Evolutionary conservation across 225 moss, liverwort and hornwort genomes (phyloP), one percentile per base, ranked within the genome.

Genomic region (Bryoerythrophyllum caledonicum): DNA sequence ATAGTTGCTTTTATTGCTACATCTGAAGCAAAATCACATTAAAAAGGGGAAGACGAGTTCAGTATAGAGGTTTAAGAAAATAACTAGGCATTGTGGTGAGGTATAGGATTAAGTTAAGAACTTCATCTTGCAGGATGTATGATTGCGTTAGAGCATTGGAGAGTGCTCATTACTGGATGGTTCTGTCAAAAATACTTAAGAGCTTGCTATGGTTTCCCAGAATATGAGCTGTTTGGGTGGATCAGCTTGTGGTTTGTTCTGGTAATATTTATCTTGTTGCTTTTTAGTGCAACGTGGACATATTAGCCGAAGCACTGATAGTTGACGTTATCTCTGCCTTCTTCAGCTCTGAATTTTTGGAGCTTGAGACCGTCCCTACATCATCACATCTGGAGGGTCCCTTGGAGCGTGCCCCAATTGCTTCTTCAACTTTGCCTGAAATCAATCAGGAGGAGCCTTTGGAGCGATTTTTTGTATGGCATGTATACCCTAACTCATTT

Each of bases 291-390:
- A 9, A 23, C 20, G 23, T 28, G 56, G 34, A 56, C 28, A 35
- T 11, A 2, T 55, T 32, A 3, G 7, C 63, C 46, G 54, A 48
- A 54, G 60, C 34, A 15, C 6, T 73, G 20, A 58, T 32, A 51
- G 46, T 56, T 60, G 66, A 38, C 25, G 10, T 67, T 68, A 4
- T 75, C 21, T 57, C 32, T 54, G 59, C 4, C 21, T 53, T 41
- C 28, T 83, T 79, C 94, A 99, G 97, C 84, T 89, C 94, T 15
- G 97, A 99, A 70, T 95, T 81, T 82, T 84, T 91, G 82, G 97
- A 99, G 48, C 90, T 95, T 8, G 97, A 99, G 80, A 84, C 89
- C 56, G 85, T 91, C 32, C 94, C 89, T 3, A 88, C 91, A 67
- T 82, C 97, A 71, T 89, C 94, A 24, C 86, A 93, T 55, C 83